Conservation (phyloP, 129 eudicot genomes). For the Cynara cardunculus region DNA sequence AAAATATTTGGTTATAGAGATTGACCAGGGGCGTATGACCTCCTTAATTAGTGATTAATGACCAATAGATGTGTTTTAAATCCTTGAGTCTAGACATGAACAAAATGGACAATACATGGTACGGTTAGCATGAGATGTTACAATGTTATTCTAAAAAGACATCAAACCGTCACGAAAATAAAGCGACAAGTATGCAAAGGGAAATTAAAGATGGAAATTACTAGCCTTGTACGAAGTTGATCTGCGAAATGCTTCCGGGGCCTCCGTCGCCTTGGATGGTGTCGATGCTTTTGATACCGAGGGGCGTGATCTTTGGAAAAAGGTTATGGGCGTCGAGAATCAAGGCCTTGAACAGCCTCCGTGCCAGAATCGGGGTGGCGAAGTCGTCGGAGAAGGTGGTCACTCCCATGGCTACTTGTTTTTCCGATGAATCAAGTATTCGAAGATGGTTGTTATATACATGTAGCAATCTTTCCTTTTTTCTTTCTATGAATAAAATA, state of each 20-base stretch:
- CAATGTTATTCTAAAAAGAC: background rate
- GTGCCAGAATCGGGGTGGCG: conserved; percentile 25
- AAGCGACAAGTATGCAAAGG: background rate
- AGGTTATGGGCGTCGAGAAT: conserved; percentile 41
- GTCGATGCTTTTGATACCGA: conserved; percentile 32
- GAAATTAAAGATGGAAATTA: background rate
- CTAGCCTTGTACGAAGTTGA: conserved; percentile 40
- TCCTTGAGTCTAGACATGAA: too few relatives aligned
- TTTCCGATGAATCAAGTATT: background rate
- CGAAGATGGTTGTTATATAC: conserved; percentile 10
- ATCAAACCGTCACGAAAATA: background rate
- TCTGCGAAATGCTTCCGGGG: conserved; percentile 44
- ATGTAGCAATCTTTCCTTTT: background rate
- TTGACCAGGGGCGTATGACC: too few relatives aligned
- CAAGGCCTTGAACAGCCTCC: conserved; percentile 46
- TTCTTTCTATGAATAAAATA: background rate
- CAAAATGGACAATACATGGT: too few relatives aligned
- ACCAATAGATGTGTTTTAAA: too few relatives aligned
- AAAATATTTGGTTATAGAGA: too few relatives aligned
- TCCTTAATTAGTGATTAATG: too few relatives aligned
- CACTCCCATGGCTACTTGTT: conserved; percentile 22
- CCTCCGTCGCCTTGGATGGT: conserved; percentile 46
- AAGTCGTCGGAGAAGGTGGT: conserved; percentile 31
- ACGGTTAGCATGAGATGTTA: too few relatives aligned
- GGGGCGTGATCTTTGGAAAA: conserved; percentile 38